Evolutionary conservation across 805 yeast species (phyloP), one percentile per base, ranked within the genome.

Genomic region (Jamesozyma hellenica): DNA sequence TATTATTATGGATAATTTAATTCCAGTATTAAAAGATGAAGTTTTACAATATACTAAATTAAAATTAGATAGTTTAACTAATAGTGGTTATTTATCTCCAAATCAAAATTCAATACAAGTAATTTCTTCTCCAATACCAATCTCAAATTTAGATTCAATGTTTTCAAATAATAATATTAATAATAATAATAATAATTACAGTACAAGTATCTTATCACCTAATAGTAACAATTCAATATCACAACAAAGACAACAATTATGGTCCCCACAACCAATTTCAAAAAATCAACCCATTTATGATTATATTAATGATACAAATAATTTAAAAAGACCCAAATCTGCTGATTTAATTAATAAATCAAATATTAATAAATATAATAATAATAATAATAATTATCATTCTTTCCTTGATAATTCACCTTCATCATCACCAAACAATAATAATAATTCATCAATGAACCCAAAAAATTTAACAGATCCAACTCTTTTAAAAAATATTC

Each of bases 401-500:
- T 10, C 15, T 12, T n/a, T 13, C 3, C 39, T 23, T 14, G 31
- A 18, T 23, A 16, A 35, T 16, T 13, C 29, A 21, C 21, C 21
- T 29, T 61, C 71, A 2, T 70, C 72, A 34, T 18, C 33, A 16
- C 19, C 38, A 19, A 28, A 32, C 25, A 6, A 6, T 6, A 10
- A 23, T 13, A 15, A 36, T 5, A 51, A 50, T 12, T 44, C 54
- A 7, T 63, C 70, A 2, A 64, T 69, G 55, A 70, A 72, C 42
- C 68, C 75, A 5, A 66, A 66, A 35, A 75, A 71, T 43, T 64
- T 75, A 45, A 69, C 77, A 3, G 73, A 68, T 35, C 65, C 65
- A 32, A 74, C 73, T 44, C 62, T 77, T 44, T 67, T 92, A 51
- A 64, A 67, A 43, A 90, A 92, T 56, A 77, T 92, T 36, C 95